Evolutionary conservation across 83 land plant genomes (phyloP), one percentile per base, ranked within the genome.

Genomic region (Diphasiastrum complanatum): DNA sequence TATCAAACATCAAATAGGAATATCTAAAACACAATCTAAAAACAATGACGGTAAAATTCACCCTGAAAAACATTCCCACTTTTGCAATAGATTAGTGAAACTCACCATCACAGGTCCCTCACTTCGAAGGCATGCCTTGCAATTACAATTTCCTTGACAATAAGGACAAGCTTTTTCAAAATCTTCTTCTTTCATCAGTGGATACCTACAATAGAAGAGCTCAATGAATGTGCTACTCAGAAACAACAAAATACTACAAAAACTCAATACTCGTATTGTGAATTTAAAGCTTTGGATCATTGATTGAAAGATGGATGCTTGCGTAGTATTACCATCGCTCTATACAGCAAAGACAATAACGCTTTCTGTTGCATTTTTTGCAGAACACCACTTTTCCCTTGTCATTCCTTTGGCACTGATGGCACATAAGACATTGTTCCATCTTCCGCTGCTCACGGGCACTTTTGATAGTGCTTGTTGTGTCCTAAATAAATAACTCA

Each of bases 71-170:
- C n/a, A n/a, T n/a, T n/a, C n/a, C n/a, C n/a, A n/a, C n/a, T n/a
- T n/a, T n/a, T n/a, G n/a, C n/a, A n/a, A n/a, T n/a, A n/a, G n/a
- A n/a, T n/a, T n/a, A 45, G 56, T 6, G 62, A n/a, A 4, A 37
- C 68, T 71, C 66, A 76, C 74, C 53, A 37, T 40, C 2, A 32
- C 35, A 14, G 69, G 60, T 40, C 66, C 72, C 34, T 53, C 43
- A 43, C 58, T 38, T 33, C 59, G 63, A 61, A 67, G 66, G 73
- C 97, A 91, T 47, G 70, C 75, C 60, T 78, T 76, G 60, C 97
- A 91, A 64, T 60, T 82, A 52, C 97, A 91, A 38, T 70, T 69
- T 32, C 78, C 80, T 18, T 77, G 80, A 45, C 97, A 91, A 63
- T 73, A 76, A 37, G 95, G 95, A 62, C 97, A 91, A 5, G 64